A percentile compares a stretch with the other conserved stretches of the same genome.
Evolutionary conservation across 1,284 basidiomycete species (phyloP).

Genomic region (Ganoderma sinense): DNA sequence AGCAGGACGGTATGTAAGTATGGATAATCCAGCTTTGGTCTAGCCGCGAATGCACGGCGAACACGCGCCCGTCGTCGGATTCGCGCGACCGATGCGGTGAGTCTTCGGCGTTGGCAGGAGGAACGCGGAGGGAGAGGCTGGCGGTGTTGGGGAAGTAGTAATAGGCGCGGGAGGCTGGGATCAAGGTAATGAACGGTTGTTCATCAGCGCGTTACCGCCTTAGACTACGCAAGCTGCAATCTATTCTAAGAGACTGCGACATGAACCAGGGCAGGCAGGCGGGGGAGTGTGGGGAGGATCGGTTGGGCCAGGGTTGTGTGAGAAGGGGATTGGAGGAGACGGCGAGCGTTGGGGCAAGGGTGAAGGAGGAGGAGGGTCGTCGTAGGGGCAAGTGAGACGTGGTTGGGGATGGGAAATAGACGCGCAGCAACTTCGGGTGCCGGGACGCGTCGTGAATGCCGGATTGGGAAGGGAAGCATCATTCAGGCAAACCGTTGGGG

Average conservation of each 20-base stretch:
- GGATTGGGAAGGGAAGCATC: slow-evolving; percentile 8
- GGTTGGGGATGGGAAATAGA: neutral
- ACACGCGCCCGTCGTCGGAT: neutral
- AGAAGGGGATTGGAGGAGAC: neutral
- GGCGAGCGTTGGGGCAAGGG: neutral
- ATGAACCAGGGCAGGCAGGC: neutral
- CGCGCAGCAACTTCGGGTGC: neutral
- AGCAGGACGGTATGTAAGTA: neutral
- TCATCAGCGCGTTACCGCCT: neutral
- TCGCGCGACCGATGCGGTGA: neutral
- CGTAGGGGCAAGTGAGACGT: neutral
- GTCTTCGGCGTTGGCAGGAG: neutral
- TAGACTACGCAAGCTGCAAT: neutral
- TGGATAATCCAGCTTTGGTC: neutral
- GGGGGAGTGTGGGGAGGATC: too few species aligned
- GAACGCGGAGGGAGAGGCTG: neutral
- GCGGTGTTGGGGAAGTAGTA: slow-evolving; percentile 20
- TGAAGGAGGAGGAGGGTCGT: neutral
- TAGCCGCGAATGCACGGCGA: neutral
- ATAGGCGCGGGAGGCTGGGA: slow-evolving; percentile 13
- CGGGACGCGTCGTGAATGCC: slow-evolving; percentile 17
- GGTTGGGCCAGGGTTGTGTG: neutral
- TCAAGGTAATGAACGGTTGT: slow-evolving; percentile 21
- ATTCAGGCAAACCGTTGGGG: slow-evolving; percentile 20
- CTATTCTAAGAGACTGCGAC: neutral